These are phyloP conservation scores for Mortierella sp. DNA, from an alignment of 371 early-diverging fungal genomes.

Conservation along the genomic window DNA sequence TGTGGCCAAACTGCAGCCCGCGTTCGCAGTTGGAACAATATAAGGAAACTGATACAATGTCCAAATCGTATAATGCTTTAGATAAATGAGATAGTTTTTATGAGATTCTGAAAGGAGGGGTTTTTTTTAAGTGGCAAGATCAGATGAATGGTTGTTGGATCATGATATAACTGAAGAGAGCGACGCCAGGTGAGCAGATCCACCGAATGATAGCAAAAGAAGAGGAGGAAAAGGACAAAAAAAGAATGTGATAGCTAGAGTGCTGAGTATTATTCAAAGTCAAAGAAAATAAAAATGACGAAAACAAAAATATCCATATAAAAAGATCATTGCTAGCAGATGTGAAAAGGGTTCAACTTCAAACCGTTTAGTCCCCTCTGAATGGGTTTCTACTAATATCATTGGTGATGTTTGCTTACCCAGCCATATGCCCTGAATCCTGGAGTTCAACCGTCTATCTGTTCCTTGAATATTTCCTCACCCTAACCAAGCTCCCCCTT, in stretches of 20 bases:
- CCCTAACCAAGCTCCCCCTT: not conserved
- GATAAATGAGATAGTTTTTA: too few relatives aligned
- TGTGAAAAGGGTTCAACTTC: constrained; percentile 5
- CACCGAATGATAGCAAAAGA: not conserved
- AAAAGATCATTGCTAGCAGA: not conserved
- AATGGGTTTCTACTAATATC: not conserved
- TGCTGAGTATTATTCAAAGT: not conserved
- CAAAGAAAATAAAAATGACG: not conserved
- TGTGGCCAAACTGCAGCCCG: too few relatives aligned
- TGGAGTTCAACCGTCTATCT: not conserved
- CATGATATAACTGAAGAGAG: too few relatives aligned
- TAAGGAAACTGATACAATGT: too few relatives aligned
- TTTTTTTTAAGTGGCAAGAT: too few relatives aligned
- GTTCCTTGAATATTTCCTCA: not conserved
- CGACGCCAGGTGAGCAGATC: not conserved
- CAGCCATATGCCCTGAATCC: constrained; percentile 5
- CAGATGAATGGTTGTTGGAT: too few relatives aligned
- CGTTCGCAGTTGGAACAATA: too few relatives aligned
- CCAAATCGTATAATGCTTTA: too few relatives aligned
- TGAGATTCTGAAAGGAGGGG: too few relatives aligned
- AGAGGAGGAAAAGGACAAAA: not conserved
- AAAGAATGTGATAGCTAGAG: not conserved
- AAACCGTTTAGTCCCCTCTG: constrained; percentile 2
- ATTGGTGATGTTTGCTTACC: not conserved
- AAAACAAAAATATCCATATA: not conserved